These are phyloP conservation scores for Cystobasidium pallidum DNA, from an alignment of 1,284 basidiomycete species.

Conservation along the genomic window DNA sequence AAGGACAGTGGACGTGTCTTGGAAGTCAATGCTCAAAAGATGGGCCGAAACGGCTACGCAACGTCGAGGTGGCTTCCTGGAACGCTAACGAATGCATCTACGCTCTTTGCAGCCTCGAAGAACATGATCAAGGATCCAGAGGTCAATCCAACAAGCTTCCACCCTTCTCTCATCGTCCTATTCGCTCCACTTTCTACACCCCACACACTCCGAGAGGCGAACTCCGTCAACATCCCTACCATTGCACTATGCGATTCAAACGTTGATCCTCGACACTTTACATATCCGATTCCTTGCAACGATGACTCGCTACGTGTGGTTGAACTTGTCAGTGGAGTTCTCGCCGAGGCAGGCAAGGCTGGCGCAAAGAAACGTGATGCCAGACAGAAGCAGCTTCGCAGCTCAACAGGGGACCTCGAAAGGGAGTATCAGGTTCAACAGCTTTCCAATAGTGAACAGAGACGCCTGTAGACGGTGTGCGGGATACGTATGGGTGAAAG, in stretches of 20 bases:
- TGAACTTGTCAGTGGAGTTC: conserved; percentile 84
- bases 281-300: conserved; percentile 98
- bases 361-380: conserved; percentile 58
- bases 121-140: conserved; percentile 43
- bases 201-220: conserved; percentile 58
- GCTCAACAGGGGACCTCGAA: background rate
- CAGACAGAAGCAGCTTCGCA: conserved; percentile 19
- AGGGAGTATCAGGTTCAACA: conserved; percentile 19
- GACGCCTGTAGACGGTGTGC: background rate
- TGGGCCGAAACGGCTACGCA: conserved; percentile 75
- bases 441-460: background rate
- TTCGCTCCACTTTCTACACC: conserved; percentile 51
- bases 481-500: too few relatives aligned
- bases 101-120: conserved; percentile 55
- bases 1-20: conserved; percentile 61
- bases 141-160: conserved; percentile 46
- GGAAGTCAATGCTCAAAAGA: conserved; percentile 74
- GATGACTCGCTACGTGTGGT: conserved; percentile 90
- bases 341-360: conserved; percentile 88
- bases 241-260: conserved; percentile 84
- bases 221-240: conserved; percentile 58
- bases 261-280: conserved; percentile 92
- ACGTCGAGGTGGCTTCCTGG: conserved; percentile 92
- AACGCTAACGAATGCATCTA: conserved; percentile 84
- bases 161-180: conserved; percentile 52